Evolutionary conservation across 768 basidiomycete genomes (phyloP).

Genomic region (Tricholoma matsutake): DNA sequence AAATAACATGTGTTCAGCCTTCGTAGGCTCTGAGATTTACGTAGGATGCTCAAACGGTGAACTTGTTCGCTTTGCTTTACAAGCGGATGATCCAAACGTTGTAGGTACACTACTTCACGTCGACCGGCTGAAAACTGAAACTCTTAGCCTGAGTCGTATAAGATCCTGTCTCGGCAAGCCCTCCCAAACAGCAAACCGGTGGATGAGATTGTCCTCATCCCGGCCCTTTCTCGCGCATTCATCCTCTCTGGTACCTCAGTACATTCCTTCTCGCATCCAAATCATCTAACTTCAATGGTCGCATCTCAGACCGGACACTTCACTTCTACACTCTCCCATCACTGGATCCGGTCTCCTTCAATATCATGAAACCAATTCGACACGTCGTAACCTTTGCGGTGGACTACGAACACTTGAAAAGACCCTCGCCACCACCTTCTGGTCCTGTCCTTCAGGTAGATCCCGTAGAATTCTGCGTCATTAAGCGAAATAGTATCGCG

Average conservation of each 20-base stretch:
- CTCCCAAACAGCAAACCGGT: constrained; percentile 68
- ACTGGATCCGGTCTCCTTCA: constrained; percentile 64
- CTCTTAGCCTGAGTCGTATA: constrained; percentile 56
- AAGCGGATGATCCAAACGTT: constrained; percentile 49
- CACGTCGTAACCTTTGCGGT: constrained; percentile 80
- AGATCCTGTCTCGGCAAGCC: constrained; percentile 63
- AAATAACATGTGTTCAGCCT: background rate
- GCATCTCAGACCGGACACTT: constrained; percentile 54
- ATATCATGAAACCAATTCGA: constrained; percentile 69
- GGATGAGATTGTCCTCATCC: constrained; percentile 77
- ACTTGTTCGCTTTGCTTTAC: constrained; percentile 74
- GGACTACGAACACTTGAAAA: constrained; percentile 68
- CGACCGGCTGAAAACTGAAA: background rate
- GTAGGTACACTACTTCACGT: constrained; percentile 28
- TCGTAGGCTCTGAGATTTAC: constrained; percentile 77
- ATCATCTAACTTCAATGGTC: constrained; percentile 4
- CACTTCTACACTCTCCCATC: constrained; percentile 81
- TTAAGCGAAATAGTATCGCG: constrained; percentile 63
- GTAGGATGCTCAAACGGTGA: constrained; percentile 85
- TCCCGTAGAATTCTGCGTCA: constrained; percentile 66
- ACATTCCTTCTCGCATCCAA: constrained; percentile 11
- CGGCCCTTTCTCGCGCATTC: constrained; percentile 69
- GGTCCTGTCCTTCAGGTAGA: constrained; percentile 38
- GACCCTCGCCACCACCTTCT: constrained; percentile 42
- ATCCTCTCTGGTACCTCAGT: constrained; percentile 65